Percentiles rank a stretch among this genome's conserved stretches.
phyloP scores from a whole-genome alignment of 139 green algal species.

The Yamagishiella unicocca region DNA sequence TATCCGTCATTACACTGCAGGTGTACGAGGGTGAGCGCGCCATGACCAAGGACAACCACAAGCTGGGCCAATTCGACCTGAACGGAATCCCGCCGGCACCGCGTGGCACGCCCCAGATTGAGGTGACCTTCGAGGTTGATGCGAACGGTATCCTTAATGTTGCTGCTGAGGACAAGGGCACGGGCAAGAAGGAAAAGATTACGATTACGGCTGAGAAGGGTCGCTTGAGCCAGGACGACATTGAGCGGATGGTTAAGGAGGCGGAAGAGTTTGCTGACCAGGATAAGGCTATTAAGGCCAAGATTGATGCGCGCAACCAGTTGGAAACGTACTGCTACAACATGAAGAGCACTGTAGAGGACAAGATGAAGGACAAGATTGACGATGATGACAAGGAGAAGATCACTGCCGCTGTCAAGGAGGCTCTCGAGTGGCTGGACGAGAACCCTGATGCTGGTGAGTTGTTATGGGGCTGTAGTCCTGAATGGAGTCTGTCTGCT shows the following conservation, averaged over 20 bases:
- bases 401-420: conserved; percentile 84
- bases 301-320: conserved; percentile 70
- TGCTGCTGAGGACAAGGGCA: conserved; percentile 87
- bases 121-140: conserved; percentile 93
- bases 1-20: conserved; percentile 49
- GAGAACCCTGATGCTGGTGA: conserved; percentile 74
- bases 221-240: conserved; percentile 80
- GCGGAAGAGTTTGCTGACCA: conserved; percentile 92
- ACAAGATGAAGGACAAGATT: conserved; percentile 86
- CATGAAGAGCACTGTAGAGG: conserved; percentile 72
- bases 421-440: conserved; percentile 92
- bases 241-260: conserved; percentile 95
- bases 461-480: neutral
- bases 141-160: conserved; percentile 96
- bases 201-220: conserved; percentile 85
- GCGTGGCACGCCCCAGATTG: conserved; percentile 88
- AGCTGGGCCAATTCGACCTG: conserved; percentile 93
- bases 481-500: neutral
- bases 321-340: conserved; percentile 79
- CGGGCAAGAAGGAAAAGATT: conserved; percentile 88
- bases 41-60: conserved; percentile 97
- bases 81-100: conserved; percentile 92
- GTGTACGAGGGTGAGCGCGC: conserved; percentile 83
- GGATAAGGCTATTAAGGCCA: conserved; percentile 70
- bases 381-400: conserved; percentile 86